phyloP scores from a whole-genome alignment of 768 basidiomycete genomes.

The Suillus alpinus region DNA sequence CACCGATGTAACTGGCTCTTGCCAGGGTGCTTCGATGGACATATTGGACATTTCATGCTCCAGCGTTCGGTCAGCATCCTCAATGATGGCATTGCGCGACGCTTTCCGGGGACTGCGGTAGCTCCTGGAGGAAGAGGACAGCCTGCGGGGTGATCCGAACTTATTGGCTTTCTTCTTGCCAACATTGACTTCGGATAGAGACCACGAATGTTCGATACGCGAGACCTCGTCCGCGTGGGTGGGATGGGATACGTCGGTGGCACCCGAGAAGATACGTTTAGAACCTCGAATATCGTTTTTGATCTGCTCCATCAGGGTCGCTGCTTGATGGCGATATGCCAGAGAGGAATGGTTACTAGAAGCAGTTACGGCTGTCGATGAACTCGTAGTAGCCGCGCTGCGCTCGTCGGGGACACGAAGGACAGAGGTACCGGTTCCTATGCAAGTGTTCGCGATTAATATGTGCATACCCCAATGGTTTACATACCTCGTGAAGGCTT shows the following conservation, averaged over 20 bases:
- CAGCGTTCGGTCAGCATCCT: conserved; percentile 41
- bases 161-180: conserved; percentile 21
- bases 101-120: conserved; percentile 44
- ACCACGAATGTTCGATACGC: conserved; percentile 24
- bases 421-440: neutral
- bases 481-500: conserved; percentile 5
- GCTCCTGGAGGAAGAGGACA: conserved; percentile 34
- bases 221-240: conserved; percentile 21
- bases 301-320: conserved; percentile 81
- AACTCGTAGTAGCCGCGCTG: conserved; percentile 21
- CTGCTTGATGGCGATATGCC: conserved; percentile 73
- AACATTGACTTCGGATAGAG: conserved; percentile 30
- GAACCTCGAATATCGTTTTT: conserved; percentile 68
- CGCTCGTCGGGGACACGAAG: conserved; percentile 10
- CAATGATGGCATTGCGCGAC: conserved; percentile 35
- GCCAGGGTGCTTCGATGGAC: conserved; percentile 40
- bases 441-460: neutral
- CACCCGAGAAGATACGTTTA: conserved; percentile 70
- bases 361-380: conserved; percentile 27
- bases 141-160: conserved; percentile 28
- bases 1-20: conserved; percentile 20
- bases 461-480: neutral
- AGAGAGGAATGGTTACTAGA: conserved; percentile 54
- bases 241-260: conserved; percentile 53
- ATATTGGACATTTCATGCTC: conserved; percentile 42